Base-by-base conservation (phyloP, 352 stramenopile genomes). In the Globisporangium echinulatum region DNA sequence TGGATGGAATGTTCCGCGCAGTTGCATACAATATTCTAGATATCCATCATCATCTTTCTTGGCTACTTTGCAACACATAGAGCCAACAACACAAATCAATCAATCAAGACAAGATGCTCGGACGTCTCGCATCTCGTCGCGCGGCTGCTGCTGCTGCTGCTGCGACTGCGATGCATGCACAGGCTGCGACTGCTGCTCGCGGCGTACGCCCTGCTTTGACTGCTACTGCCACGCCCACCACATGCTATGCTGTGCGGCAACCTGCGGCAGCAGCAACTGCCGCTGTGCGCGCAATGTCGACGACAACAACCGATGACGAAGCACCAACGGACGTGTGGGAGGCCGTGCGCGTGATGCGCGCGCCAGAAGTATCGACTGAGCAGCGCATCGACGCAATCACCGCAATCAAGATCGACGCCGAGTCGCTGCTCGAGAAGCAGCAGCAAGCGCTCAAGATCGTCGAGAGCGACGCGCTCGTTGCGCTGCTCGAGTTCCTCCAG, bases 401-500 rank as follows among this genome's bases (percentile, higher is more conserved):
- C 17, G 58, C 59, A 6, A 43, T 85, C 17, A 40, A 63, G 15
- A 33, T 82, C 13, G 71, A 65, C 38, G 68, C 71, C 2, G 15
- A 62, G 11, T 67, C 72, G 14, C 59, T 62, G 38, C 37, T 63
- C 17, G 52, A 62, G 40, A 74, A 71, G 9, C 66, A 85, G 42
- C 61, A 63, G n/a, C 67, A 80, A 54, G 75, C 68, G 48, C 65
- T 87, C 57, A 65, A 77, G 43, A 69, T 91, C 52, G 68, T 88
- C 48, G 71, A 88, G 66, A 85, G 75, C 54, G 67, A 77, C 40
- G 74, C 75, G 14, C 39, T 88, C 14, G 68, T 62, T 33, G 48
- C 62, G 39, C 67, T 88, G 49, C 17, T 88, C 51, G 61, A 58
- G 47, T 71, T 91, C 11, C 58, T 91, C 17, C 54, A 72, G 44